These are phyloP conservation scores for Phytophthora pistaciae DNA, from an alignment of 352 stramenopile species.

Conservation along the genomic window DNA sequence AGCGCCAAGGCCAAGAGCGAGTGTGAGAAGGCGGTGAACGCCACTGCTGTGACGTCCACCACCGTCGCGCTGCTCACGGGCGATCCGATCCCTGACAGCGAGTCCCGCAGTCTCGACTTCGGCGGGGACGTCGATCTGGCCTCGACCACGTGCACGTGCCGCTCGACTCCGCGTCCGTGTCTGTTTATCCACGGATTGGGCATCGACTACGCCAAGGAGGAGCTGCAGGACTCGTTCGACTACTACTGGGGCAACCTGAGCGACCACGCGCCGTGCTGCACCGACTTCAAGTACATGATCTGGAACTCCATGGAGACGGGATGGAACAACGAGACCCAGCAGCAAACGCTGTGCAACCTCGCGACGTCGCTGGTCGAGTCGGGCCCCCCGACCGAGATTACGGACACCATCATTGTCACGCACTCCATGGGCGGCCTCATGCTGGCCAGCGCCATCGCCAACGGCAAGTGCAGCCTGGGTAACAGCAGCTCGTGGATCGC, in stretches of 20 bases:
- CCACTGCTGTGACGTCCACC: conserved; percentile 29
- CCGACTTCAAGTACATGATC: conserved; percentile 49
- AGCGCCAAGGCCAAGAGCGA: conserved; percentile 1
- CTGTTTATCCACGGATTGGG: conserved; percentile 59
- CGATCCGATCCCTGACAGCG: conserved; percentile 23
- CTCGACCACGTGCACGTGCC: conserved; percentile 37
- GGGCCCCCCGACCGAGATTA: conserved; percentile 34
- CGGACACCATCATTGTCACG: conserved; percentile 54
- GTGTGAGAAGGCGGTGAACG: conserved; percentile 27
- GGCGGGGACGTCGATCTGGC: conserved; percentile 7
- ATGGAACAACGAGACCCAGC: conserved; percentile 48
- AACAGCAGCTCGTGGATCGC: conserved; percentile 50
- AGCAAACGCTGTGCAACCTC: conserved; percentile 47
- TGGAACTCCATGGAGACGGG: conserved; percentile 46
- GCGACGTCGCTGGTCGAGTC: conserved; percentile 29
- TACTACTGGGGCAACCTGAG: conserved; percentile 52
- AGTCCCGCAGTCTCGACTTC: conserved; percentile 21
- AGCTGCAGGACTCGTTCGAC: conserved; percentile 39
- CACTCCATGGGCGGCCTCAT: conserved; percentile 64
- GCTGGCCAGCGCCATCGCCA: conserved; percentile 49
- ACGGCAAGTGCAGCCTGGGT: conserved; percentile 47
- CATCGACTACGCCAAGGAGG: conserved; percentile 21
- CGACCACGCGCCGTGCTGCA: conserved; percentile 57
- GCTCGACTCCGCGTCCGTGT: conserved; percentile 44
- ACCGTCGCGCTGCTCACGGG: conserved; percentile 41